A percentile compares a stretch with the other conserved stretches of the same genome.
phyloP scores from a whole-genome alignment of 345 rosid genomes.

The Carallia brachiata region DNA sequence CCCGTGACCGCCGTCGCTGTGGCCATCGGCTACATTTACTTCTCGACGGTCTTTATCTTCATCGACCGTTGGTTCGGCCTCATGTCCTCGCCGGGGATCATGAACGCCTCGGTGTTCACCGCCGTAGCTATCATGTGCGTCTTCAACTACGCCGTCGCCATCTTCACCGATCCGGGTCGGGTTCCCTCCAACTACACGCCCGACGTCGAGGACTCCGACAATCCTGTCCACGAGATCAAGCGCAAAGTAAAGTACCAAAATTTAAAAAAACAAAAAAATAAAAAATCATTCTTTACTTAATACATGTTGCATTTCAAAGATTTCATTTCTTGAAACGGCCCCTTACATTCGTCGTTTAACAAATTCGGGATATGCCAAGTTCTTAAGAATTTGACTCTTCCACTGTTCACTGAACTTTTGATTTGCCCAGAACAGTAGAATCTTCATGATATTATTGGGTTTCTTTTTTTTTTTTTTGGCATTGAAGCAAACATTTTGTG shows the following conservation, averaged over 20 bases:
- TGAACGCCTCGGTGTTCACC: slow-evolving; percentile 70
- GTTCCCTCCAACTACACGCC: slow-evolving; percentile 71
- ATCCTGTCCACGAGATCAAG: slow-evolving; percentile 83
- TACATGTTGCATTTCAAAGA: no score
- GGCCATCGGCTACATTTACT: slow-evolving; percentile 65
- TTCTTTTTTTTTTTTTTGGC: no score
- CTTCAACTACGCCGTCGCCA: slow-evolving; percentile 53
- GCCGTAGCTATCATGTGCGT: slow-evolving; percentile 64
- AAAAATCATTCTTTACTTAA: no score
- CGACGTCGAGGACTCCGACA: slow-evolving; percentile 63
- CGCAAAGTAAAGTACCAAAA: slow-evolving; percentile 56
- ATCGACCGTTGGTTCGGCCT: slow-evolving; percentile 91
- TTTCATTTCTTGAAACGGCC: no score
- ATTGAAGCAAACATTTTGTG: no score
- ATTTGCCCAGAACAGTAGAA: no score
- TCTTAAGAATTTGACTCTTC: no score
- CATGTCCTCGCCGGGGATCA: slow-evolving; percentile 71
- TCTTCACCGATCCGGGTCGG: slow-evolving; percentile 81
- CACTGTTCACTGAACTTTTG: no score
- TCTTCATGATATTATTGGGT: no score
- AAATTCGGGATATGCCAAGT: no score
- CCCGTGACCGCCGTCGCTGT: slow-evolving; percentile 63
- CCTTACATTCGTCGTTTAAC: no score
- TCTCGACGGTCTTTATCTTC: slow-evolving; percentile 69
- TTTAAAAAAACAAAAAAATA: no score